Conservation (phyloP, 352 stramenopile species). For the Sclerospora graminicola region DNA sequence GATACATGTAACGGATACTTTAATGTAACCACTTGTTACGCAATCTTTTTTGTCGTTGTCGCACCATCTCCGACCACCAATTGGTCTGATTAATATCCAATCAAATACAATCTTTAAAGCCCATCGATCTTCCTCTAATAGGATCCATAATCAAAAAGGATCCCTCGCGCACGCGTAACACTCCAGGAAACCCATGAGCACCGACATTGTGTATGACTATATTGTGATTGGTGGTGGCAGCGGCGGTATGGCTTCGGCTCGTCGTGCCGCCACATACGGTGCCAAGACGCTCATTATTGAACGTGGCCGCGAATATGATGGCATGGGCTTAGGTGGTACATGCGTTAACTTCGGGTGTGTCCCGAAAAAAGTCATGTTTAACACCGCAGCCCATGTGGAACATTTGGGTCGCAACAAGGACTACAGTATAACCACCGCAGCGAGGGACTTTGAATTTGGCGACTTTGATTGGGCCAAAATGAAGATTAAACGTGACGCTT, state of each 20-base stretch:
- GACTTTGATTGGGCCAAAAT: slow-evolving; percentile 88
- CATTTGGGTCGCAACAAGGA: slow-evolving; percentile 35
- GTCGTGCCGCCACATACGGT: slow-evolving; percentile 71
- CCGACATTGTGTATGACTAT: slow-evolving; percentile 54
- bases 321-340: slow-evolving; percentile 87
- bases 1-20: too few species aligned
- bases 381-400: slow-evolving; percentile 72
- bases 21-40: too few species aligned
- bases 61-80: too few species aligned
- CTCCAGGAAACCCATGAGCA: neutral
- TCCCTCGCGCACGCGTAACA: too few species aligned
- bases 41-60: too few species aligned
- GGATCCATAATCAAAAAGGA: too few species aligned
- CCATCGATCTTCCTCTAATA: too few species aligned
- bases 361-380: slow-evolving; percentile 98
- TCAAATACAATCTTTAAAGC: too few species aligned
- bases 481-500: slow-evolving; percentile 89
- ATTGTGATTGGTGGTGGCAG: slow-evolving; percentile 88
- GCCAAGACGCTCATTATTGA: slow-evolving; percentile 83
- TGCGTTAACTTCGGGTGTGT: slow-evolving; percentile 99
- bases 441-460: slow-evolving; percentile 30
- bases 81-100: too few species aligned
- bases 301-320: slow-evolving; percentile 47
- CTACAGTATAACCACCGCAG: slow-evolving; percentile 33
- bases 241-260: slow-evolving; percentile 89